These are phyloP conservation scores for Medakamo hakoo DNA, from an alignment of 139 green algal genomes.

Conservation along the genomic window DNA sequence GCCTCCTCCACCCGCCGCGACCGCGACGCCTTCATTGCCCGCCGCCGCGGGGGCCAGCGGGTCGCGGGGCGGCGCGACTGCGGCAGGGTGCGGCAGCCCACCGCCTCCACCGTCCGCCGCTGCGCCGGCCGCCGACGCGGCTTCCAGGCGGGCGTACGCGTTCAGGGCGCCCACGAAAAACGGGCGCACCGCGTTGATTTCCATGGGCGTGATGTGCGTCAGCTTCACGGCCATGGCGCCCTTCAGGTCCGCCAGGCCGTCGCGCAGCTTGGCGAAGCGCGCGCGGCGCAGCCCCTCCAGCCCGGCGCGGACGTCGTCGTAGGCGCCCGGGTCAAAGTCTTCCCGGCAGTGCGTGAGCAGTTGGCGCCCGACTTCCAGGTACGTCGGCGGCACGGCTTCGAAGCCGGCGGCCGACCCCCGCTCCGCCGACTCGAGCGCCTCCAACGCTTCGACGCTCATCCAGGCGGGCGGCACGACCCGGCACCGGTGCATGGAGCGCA, in stretches of 20 bases:
- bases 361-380: not conserved
- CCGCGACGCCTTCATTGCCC: too few relatives aligned
- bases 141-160: not conserved
- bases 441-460: constrained; percentile 37
- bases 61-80: too few relatives aligned
- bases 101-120: too few relatives aligned
- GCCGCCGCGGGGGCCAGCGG: too few relatives aligned
- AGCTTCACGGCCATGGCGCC: constrained; percentile 64
- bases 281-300: constrained; percentile 55
- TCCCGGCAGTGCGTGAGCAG: not conserved
- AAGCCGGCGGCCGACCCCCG: not conserved
- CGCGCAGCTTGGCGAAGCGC: constrained; percentile 59
- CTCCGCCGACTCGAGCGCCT: constrained; percentile 14
- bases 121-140: not conserved
- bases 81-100: too few relatives aligned
- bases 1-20: too few relatives aligned
- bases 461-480: constrained; percentile 53
- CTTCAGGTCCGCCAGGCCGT: constrained; percentile 45
- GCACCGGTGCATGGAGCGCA: constrained; percentile 60
- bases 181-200: constrained; percentile 63
- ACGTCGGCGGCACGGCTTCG: not conserved
- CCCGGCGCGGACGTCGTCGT: constrained; percentile 35
- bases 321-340: not conserved
- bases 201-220: constrained; percentile 63
- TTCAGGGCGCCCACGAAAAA: constrained; percentile 42